Percentiles rank a stretch among this genome's conserved stretches.
Conservation (phyloP, 257 asterid species). For the Lycium barbarum region DNA sequence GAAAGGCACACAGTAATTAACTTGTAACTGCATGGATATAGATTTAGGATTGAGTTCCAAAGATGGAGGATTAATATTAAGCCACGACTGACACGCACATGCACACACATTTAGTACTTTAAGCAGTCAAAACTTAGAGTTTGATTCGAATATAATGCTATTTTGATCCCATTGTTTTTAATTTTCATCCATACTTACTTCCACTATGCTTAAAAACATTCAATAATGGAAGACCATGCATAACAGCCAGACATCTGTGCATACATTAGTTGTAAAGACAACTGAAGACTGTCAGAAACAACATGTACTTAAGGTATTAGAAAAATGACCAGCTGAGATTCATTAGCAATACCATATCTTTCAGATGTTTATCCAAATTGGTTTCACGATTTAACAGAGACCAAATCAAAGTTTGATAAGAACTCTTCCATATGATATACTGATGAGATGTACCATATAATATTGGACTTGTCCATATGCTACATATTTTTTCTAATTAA, state of each 20-base stretch:
- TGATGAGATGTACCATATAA: neutral
- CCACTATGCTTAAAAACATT: slow-evolving; percentile 35
- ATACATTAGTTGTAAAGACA: slow-evolving; percentile 39
- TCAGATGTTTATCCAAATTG: slow-evolving; percentile 31
- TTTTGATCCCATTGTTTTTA: slow-evolving; percentile 43
- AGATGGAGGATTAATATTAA: slow-evolving; percentile 37
- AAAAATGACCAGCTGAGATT: slow-evolving; percentile 27
- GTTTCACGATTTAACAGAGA: neutral
- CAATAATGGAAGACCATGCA: slow-evolving; percentile 41
- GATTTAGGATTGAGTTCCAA: slow-evolving; percentile 40
- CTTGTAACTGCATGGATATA: slow-evolving; percentile 33
- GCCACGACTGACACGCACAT: slow-evolving; percentile 27
- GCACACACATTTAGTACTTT: slow-evolving; percentile 58
- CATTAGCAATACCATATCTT: slow-evolving; percentile 23
- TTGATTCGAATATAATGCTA: slow-evolving; percentile 30
- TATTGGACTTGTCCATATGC: neutral
- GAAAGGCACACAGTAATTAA: slow-evolving; percentile 20
- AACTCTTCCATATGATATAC: slow-evolving; percentile 3
- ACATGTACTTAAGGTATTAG: slow-evolving; percentile 29
- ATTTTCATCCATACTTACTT: slow-evolving; percentile 22
- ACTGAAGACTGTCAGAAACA: slow-evolving; percentile 23
- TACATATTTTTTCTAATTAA: neutral
- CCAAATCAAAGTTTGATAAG: neutral
- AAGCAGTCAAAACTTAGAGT: slow-evolving; percentile 48
- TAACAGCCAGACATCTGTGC: slow-evolving; percentile 26